Evolutionary conservation across 1,139 yeast genomes (phyloP).

Genomic region (Yamadazyma atmosphaerica): DNA sequence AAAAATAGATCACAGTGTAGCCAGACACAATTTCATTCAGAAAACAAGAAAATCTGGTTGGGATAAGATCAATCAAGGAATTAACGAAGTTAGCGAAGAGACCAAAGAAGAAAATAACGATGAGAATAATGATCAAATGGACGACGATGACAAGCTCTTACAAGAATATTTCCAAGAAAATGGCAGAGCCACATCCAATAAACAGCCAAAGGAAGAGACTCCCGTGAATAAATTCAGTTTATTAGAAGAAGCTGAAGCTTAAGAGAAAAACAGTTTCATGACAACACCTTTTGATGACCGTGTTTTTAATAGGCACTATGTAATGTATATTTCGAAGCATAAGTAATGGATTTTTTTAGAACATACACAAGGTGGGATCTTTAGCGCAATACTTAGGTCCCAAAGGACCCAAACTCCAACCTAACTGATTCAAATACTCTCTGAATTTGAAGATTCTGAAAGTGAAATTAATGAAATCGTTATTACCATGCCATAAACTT

Average conservation of each 20-base stretch:
- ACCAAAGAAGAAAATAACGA: slow-evolving; percentile 15
- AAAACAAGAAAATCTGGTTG: slow-evolving; percentile 67
- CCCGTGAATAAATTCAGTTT: slow-evolving; percentile 43
- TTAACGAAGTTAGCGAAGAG: slow-evolving; percentile 7
- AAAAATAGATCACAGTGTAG: slow-evolving; percentile 64
- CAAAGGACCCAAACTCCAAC: slow-evolving; percentile 38
- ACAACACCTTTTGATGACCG: not conserved
- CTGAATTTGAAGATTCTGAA: slow-evolving; percentile 45
- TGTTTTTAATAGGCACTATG: not conserved
- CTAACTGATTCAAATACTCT: slow-evolving; percentile 42
- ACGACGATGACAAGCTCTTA: slow-evolving; percentile 21
- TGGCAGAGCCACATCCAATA: too few species aligned
- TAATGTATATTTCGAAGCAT: not conserved
- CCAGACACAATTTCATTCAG: slow-evolving; percentile 62
- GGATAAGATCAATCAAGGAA: slow-evolving; percentile 59
- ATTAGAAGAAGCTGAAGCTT: slow-evolving; percentile 55
- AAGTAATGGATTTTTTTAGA: not conserved
- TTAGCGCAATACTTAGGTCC: slow-evolving; percentile 42
- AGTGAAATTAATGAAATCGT: slow-evolving; percentile 31
- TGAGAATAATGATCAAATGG: slow-evolving; percentile 36
- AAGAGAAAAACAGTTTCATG: slow-evolving; percentile 5
- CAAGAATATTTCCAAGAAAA: slow-evolving; percentile 8
- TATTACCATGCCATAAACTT: slow-evolving; percentile 47
- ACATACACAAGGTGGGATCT: slow-evolving; percentile 45
- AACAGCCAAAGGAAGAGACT: slow-evolving; percentile 13